Evolutionary conservation across 331 rosid species (phyloP).

Genomic region (Pyracantha coccinea): DNA sequence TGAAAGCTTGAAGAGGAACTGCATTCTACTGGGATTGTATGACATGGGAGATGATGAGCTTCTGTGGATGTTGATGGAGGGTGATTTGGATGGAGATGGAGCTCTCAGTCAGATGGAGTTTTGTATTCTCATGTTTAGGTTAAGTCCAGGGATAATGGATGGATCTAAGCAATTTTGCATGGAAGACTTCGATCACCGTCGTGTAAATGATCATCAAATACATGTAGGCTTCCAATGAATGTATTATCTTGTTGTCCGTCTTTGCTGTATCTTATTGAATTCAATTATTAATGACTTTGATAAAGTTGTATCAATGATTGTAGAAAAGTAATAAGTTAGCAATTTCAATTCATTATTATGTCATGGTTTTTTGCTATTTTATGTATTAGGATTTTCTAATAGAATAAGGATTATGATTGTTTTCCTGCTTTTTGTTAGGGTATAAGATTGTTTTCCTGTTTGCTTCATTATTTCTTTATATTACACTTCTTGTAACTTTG

Average conservation of each 20-base stretch:
- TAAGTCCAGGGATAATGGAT: conserved; percentile 69
- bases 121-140: conserved; percentile 85
- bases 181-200: neutral
- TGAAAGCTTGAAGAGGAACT: conserved; percentile 74
- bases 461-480: too few species aligned
- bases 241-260: neutral
- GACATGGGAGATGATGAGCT: conserved; percentile 69
- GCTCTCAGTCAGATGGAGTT: conserved; percentile 71
- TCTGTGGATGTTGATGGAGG: conserved; percentile 66
- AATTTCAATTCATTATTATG: too few species aligned
- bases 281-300: neutral
- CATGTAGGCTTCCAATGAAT: neutral
- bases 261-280: neutral
- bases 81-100: conserved; percentile 83
- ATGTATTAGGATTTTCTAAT: neutral
- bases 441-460: too few species aligned
- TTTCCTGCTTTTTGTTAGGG: too few species aligned
- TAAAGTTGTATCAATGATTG: neutral
- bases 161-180: conserved; percentile 1
- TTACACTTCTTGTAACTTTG: too few species aligned
- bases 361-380: neutral
- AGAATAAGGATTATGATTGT: too few species aligned
- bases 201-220: neutral
- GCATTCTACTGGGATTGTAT: conserved; percentile 41
- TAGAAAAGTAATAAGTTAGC: neutral